Base-by-base conservation (phyloP, 768 basidiomycete species). In the Pleurotus ostreatus region DNA sequence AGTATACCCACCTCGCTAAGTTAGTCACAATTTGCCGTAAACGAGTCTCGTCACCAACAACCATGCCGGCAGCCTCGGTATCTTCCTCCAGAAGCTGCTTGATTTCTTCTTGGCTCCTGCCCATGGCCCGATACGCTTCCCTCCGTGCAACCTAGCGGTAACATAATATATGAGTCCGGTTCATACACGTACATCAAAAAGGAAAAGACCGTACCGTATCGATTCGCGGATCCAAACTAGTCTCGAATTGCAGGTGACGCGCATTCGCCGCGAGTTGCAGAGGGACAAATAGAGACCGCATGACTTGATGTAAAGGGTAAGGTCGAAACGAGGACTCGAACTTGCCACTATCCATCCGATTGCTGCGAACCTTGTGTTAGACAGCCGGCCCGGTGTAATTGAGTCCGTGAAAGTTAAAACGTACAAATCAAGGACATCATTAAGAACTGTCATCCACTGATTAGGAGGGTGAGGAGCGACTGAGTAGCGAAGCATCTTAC, bases 21-120 rank as follows among this genome's bases (percentile, higher is more conserved):
- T 89, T 88, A 39, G 83, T 86, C 66, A 81, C 78, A 49, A 86
- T 79, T 66, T 87, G 85, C 65, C 86, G 74, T 48, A 87, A 65
- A 8, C 87, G 77, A 60, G 83, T 85, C 63, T 87, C 85, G 60
- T 89, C 86, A 20, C 87, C 86, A 12, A 86, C 78, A 40, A 89
- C 86, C 56, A 79, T 70, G 1, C 81, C 82, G 48, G 51, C 11
- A 40, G 77, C 73, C 46, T 71, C 73, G 11, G 64, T 65, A 18
- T 63, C 63, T 26, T 72, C 68, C 15, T 52, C 57, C 38, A 78
- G 25, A 9, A 60, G 64, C 34, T 60, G 60, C 22, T 61, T 58
- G 38, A 76, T 72, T 11, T 56, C 64, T 13, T 70, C 72, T 20
- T 65, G 62, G 16, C 62, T 63, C 44, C 77, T 70, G n/a, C 80